Percentiles rank a stretch among this genome's conserved stretches.
These are phyloP conservation scores for Bacidia rubella DNA, from an alignment of 495 filamentous ascomycete genomes.

Conservation along the genomic window DNA sequence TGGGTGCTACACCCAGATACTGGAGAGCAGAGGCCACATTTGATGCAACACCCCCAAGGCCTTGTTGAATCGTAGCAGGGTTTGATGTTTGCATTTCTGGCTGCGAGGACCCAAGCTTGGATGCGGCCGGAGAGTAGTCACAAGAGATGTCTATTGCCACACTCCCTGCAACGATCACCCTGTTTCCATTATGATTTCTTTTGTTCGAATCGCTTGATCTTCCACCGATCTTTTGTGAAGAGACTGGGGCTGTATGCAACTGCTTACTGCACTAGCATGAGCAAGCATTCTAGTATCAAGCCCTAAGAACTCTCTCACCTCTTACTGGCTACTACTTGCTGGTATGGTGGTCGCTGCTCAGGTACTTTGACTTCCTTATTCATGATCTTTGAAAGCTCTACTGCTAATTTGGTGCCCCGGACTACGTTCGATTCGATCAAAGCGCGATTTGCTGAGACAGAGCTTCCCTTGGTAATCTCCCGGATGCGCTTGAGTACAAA, in stretches of 20 bases:
- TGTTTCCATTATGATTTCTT: too few species aligned
- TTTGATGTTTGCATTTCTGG: constrained; percentile 75
- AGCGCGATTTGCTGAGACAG: constrained; percentile 60
- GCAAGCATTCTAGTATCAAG: too few species aligned
- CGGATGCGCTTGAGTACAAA: constrained; percentile 74
- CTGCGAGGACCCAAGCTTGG: constrained; percentile 17
- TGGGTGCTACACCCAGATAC: constrained; percentile 39
- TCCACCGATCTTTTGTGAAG: too few species aligned
- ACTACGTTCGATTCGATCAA: constrained; percentile 70
- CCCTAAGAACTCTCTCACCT: constrained; percentile 16
- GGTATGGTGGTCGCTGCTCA: too few species aligned
- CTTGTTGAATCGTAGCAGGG: constrained; percentile 61
- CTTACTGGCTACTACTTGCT: background rate
- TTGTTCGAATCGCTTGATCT: too few species aligned
- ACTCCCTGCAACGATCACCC: constrained; percentile 79
- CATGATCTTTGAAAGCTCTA: constrained; percentile 46
- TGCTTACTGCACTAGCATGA: too few species aligned
- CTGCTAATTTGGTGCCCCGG: constrained; percentile 65
- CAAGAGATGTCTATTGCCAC: constrained; percentile 81
- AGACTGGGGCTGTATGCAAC: too few species aligned
- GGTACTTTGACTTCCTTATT: background rate
- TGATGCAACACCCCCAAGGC: constrained; percentile 85
- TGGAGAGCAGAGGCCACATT: constrained; percentile 78
- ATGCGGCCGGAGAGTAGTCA: constrained; percentile 44
- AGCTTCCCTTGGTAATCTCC: constrained; percentile 59